These are phyloP conservation scores for Alloteropsis angusta DNA, from an alignment of 202 grass and related monocot species.

Conservation along the genomic window DNA sequence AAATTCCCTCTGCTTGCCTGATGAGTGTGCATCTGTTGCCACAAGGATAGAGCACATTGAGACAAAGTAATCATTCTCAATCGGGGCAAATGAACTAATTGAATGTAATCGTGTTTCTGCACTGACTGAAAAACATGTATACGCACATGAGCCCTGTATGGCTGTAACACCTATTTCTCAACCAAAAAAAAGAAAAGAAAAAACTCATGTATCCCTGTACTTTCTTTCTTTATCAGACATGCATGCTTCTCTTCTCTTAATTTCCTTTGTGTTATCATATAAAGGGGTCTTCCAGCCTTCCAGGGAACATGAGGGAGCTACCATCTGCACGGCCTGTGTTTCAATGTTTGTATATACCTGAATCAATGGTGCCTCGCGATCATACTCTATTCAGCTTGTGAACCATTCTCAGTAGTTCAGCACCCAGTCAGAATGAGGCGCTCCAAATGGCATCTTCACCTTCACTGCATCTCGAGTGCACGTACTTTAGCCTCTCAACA, in stretches of 20 bases:
- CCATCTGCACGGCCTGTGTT: neutral
- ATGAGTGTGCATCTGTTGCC: neutral
- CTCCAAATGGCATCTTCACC: conserved; percentile 85
- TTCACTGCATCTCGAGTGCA: conserved; percentile 79
- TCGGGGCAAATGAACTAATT: conserved; percentile 24
- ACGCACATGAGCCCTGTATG: conserved; percentile 1
- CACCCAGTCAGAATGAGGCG: conserved; percentile 48
- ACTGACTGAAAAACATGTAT: conserved; percentile 16
- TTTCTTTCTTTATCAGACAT: conserved; percentile 10
- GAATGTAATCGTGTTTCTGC: conserved; percentile 28
- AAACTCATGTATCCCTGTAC: neutral
- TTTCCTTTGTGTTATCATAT: neutral
- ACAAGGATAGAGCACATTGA: neutral
- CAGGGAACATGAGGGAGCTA: conserved; percentile 7
- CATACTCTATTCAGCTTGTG: conserved; percentile 16
- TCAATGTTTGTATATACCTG: neutral
- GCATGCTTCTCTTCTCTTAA: neutral
- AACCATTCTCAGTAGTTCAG: neutral
- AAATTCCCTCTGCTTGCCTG: neutral
- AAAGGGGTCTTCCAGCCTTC: too few species aligned
- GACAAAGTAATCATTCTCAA: neutral
- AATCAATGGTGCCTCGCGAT: neutral
- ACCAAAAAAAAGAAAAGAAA: neutral
- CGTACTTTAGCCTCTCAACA: conserved; percentile 81
- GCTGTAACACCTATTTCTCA: conserved; percentile 11